Evolutionary conservation across 2,329 filamentous ascomycete species (phyloP).

Genomic region (Arthrobotrys sinensis): DNA sequence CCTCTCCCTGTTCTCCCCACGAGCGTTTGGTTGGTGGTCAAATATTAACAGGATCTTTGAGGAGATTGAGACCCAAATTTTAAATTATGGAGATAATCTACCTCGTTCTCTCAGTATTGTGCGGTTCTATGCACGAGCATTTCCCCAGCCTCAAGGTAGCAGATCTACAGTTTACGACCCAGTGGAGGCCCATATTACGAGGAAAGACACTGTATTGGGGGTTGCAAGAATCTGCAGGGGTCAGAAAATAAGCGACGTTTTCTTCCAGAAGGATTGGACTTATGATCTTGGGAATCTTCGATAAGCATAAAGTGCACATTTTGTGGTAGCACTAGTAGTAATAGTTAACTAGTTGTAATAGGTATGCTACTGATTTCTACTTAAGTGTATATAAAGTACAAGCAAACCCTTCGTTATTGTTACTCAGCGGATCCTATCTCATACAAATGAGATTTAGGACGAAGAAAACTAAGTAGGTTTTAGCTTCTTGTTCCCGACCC

Average conservation of each 20-base stretch:
- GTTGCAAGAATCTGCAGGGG: neutral
- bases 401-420: too few relatives aligned
- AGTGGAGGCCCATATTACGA: neutral
- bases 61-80: neutral
- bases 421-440: too few relatives aligned
- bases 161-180: neutral
- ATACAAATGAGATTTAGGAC: too few relatives aligned
- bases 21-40: neutral
- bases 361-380: too few relatives aligned
- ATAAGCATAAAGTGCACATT: neutral
- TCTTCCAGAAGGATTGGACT: neutral
- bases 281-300: neutral
- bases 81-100: slow-evolving; percentile 1
- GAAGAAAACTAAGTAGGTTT: too few relatives aligned
- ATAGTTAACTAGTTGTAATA: too few relatives aligned
- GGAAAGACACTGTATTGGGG: neutral
- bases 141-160: neutral
- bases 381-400: too few relatives aligned
- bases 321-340: too few relatives aligned
- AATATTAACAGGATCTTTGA: neutral
- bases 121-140: slow-evolving; percentile 16
- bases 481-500: too few relatives aligned
- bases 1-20: slow-evolving; percentile 14
- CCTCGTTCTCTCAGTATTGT: slow-evolving; percentile 6
- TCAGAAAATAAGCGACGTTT: neutral